Conservation (phyloP, 768 basidiomycete genomes). For the Coprinopsis strossmayeri region DNA sequence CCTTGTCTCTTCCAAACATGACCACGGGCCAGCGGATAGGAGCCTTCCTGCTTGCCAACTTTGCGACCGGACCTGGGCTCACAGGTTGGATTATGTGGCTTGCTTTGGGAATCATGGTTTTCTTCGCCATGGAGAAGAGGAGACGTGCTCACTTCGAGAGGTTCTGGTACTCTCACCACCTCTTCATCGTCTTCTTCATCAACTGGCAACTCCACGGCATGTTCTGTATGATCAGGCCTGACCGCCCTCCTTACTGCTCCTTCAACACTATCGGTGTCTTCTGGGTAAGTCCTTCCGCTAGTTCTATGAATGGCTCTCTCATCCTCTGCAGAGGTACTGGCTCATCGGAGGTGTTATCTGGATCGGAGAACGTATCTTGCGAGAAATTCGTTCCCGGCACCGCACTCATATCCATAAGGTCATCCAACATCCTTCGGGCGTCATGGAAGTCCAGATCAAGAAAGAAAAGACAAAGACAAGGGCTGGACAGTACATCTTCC, state of each 20-base stretch:
- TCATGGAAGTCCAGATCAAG: constrained; percentile 95
- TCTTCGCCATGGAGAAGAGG: constrained; percentile 77
- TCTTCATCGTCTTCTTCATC: constrained; percentile 91
- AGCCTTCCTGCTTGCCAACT: constrained; percentile 76
- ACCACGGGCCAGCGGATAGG: constrained; percentile 46
- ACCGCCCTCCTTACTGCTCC: constrained; percentile 83
- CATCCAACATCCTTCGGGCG: constrained; percentile 91
- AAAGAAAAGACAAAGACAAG: constrained; percentile 82
- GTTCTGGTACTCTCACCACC: constrained; percentile 87
- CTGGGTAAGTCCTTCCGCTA: constrained; percentile 59
- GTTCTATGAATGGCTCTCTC: constrained; percentile 6
- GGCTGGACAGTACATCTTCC: constrained; percentile 91
- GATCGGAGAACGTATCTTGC: constrained; percentile 83
- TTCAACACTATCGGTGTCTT: constrained; percentile 85
- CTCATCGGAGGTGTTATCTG: constrained; percentile 80
- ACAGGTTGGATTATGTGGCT: constrained; percentile 89
- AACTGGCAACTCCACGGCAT: constrained; percentile 93
- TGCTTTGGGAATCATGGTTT: constrained; percentile 73
- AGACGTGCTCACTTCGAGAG: constrained; percentile 75
- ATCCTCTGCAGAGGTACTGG: constrained; percentile 69
- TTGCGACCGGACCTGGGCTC: constrained; percentile 71
- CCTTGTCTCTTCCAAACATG: constrained; percentile 46
- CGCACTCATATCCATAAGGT: constrained; percentile 91
- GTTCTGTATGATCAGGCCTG: constrained; percentile 96
- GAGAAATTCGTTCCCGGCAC: constrained; percentile 88